Conservation (phyloP, 805 yeast genomes). For the Candida sithepensis region DNA sequence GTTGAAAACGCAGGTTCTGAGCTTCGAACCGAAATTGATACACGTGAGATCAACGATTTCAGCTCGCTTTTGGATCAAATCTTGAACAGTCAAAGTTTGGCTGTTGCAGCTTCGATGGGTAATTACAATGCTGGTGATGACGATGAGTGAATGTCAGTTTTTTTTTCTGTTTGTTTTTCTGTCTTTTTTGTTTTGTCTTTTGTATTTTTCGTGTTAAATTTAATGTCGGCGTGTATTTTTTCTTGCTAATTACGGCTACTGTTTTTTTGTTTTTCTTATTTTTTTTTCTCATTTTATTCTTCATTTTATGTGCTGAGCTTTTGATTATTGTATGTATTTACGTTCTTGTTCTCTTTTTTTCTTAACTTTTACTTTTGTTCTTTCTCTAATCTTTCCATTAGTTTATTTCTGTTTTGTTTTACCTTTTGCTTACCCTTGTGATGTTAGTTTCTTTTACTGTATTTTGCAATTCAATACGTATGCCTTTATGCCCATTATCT, state of each 20-base stretch:
- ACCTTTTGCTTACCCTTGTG: not conserved
- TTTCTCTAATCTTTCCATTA: not conserved
- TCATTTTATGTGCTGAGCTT: not conserved
- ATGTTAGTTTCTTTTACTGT: not conserved
- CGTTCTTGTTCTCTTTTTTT: not conserved
- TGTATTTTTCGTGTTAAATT: not conserved
- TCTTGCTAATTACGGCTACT: too few relatives aligned
- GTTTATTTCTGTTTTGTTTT: not conserved
- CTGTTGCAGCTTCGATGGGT: slow-evolving; percentile 8
- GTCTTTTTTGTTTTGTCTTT: not conserved
- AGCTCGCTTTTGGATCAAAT: slow-evolving; percentile 20
- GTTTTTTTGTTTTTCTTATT: not conserved
- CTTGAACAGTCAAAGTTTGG: slow-evolving; percentile 14
- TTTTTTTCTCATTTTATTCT: not conserved
- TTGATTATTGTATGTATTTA: not conserved
- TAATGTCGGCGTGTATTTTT: too few relatives aligned
- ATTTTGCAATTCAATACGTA: not conserved
- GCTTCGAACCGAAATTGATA: slow-evolving; percentile 8
- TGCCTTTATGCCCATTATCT: too few relatives aligned
- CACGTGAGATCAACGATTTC: slow-evolving; percentile 14
- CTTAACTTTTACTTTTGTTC: not conserved
- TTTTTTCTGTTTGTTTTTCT: not conserved
- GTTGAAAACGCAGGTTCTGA: slow-evolving; percentile 18
- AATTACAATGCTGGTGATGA: not conserved
- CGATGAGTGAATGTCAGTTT: not conserved